Percentiles rank a stretch among this genome's conserved stretches.
Conservation (phyloP, 2,329 filamentous ascomycete genomes). For the Fusarium euwallaceae region DNA sequence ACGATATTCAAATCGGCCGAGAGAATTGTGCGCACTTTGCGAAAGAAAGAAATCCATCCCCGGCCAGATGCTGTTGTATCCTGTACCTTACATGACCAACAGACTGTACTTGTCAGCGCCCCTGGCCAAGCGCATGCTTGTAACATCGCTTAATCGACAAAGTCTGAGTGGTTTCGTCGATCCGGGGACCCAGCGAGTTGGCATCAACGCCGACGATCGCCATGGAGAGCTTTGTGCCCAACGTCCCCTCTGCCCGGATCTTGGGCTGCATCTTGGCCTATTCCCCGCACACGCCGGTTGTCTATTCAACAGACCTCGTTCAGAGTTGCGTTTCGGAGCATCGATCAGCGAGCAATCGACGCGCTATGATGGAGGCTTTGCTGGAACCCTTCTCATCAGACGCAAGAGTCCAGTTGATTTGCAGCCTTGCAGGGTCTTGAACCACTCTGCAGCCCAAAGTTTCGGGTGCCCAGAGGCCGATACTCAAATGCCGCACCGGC, state of each 20-base stretch:
- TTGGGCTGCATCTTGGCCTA: constrained; percentile 16
- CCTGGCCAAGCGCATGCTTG: constrained; percentile 17
- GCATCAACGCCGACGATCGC: constrained; percentile 19
- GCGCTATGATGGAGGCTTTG: neutral
- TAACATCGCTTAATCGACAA: constrained; percentile 33
- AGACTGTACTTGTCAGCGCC: constrained; percentile 13
- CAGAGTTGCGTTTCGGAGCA: constrained; percentile 12
- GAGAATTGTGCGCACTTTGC: constrained; percentile 33
- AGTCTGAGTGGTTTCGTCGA: constrained; percentile 30
- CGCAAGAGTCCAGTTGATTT: neutral
- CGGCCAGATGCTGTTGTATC: constrained; percentile 7
- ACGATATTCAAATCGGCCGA: constrained; percentile 40
- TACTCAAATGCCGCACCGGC: constrained; percentile 7
- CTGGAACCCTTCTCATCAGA: neutral
- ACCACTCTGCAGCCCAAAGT: constrained; percentile 5
- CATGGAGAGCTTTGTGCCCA: constrained; percentile 37
- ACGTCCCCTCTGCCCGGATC: constrained; percentile 35
- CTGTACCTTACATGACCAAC: constrained; percentile 27
- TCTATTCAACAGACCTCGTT: neutral
- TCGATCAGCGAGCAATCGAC: constrained; percentile 20
- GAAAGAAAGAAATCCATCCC: constrained; percentile 9
- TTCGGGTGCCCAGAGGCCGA: neutral
- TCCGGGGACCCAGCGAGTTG: constrained; percentile 22
- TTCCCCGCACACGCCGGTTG: constrained; percentile 23
- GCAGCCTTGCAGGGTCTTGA: neutral